A percentile compares a stretch with the other conserved stretches of the same genome.
phyloP scores from a whole-genome alignment of 441 rosid genomes.

The Kokia cookei region DNA sequence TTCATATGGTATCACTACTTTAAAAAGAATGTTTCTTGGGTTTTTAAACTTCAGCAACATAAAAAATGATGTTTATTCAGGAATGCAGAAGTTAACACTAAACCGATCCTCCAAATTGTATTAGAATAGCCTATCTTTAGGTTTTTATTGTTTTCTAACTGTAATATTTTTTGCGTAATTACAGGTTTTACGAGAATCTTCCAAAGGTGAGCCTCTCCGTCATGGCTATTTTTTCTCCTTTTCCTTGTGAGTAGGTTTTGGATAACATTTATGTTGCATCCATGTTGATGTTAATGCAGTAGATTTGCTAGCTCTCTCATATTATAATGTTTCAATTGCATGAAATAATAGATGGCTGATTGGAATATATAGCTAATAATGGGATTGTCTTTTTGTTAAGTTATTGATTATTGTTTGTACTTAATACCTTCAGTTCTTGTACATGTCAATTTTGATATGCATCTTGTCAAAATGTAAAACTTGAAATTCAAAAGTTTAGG shows the following conservation, averaged over 20 bases:
- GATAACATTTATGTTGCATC: not conserved
- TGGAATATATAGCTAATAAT: not conserved
- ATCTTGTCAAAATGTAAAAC: not conserved
- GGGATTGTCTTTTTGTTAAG: not conserved
- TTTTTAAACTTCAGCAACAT: not conserved
- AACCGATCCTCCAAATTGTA: not conserved
- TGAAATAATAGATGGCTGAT: not conserved
- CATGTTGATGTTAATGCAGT: not conserved
- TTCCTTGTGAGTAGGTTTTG: not conserved
- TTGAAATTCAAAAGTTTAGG: not conserved
- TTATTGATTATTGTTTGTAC: not conserved
- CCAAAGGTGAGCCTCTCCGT: slow-evolving; percentile 47
- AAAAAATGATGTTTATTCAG: not conserved
- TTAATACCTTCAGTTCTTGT: slow-evolving; percentile 1
- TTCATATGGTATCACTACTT: not conserved
- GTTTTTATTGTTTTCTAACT: slow-evolving; percentile 1
- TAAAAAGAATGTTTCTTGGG: not conserved
- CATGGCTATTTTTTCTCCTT: not conserved
- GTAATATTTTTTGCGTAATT: slow-evolving; percentile 19
- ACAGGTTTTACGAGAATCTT: slow-evolving; percentile 79
- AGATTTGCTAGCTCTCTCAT: not conserved
- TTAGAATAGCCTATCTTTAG: not conserved
- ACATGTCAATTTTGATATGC: not conserved
- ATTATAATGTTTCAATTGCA: not conserved
- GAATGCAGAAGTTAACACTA: not conserved